Evolutionary conservation across 2,329 filamentous ascomycete species (phyloP).

Genomic region (Xylaria arbuscula): DNA sequence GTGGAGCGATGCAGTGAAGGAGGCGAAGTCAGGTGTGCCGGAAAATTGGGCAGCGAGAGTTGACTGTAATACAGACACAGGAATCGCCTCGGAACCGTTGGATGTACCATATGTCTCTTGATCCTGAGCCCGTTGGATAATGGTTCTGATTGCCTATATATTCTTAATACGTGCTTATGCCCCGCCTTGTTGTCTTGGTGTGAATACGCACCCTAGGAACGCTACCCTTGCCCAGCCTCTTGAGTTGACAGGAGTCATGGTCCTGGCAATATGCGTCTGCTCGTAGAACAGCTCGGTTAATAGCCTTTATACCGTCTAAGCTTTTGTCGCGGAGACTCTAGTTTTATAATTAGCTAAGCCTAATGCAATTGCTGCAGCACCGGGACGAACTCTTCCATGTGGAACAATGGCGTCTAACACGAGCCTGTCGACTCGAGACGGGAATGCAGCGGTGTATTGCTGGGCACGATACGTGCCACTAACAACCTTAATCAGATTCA

Average conservation of each 20-base stretch:
- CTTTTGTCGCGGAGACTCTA: neutral
- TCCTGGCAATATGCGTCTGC: neutral
- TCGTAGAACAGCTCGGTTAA: neutral
- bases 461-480: conserved; percentile 1
- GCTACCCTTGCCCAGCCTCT: neutral
- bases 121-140: neutral
- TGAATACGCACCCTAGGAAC: neutral
- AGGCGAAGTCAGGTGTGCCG: neutral
- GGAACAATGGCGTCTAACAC: neutral
- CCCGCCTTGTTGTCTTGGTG: neutral
- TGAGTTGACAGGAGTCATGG: neutral
- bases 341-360: neutral
- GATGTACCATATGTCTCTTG: neutral
- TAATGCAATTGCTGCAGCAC: neutral
- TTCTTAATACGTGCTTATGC: neutral
- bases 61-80: neutral
- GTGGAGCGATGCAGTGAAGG: neutral
- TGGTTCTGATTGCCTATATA: neutral
- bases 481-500: neutral
- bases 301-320: neutral
- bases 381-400: neutral
- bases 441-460: neutral
- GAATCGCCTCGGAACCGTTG: neutral
- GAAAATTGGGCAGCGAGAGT: neutral
- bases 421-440: neutral